phyloP scores from a whole-genome alignment of 257 asterid species.

The Solanum verrucosum region DNA sequence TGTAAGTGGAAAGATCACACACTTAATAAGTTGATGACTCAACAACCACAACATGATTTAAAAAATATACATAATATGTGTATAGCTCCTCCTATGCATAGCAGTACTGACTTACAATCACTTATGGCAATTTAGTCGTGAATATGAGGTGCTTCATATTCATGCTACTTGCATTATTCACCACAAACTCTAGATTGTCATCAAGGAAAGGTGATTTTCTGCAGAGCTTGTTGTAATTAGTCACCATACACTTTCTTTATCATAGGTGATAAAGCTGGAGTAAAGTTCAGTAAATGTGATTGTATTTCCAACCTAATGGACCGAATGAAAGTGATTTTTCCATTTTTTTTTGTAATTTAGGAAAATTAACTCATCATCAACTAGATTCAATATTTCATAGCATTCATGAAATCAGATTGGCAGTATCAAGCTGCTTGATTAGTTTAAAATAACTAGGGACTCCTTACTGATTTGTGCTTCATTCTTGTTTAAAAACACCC shows the following conservation, averaged over 20 bases:
- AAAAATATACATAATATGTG: conserved; percentile 8
- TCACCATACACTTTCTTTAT: neutral
- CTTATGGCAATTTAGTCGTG: neutral
- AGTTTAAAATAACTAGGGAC: neutral
- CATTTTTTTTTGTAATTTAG: neutral
- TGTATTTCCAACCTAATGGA: neutral
- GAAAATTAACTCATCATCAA: neutral
- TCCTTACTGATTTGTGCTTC: neutral
- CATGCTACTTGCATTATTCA: neutral
- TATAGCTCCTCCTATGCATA: conserved; percentile 7
- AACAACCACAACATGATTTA: conserved; percentile 21
- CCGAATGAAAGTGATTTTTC: neutral
- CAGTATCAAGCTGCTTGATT: neutral
- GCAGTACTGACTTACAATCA: conserved; percentile 4
- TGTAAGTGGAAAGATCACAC: conserved; percentile 19
- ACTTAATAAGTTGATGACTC: conserved; percentile 32
- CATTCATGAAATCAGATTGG: neutral
- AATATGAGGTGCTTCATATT: neutral
- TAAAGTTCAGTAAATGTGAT: neutral
- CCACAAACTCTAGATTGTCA: neutral
- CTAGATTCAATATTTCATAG: neutral
- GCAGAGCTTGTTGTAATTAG: neutral
- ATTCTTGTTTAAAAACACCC: neutral
- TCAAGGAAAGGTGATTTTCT: neutral
- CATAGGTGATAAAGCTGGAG: neutral